phyloP scores from a whole-genome alignment of 148 eudicot species.

The Silene uniflora region DNA sequence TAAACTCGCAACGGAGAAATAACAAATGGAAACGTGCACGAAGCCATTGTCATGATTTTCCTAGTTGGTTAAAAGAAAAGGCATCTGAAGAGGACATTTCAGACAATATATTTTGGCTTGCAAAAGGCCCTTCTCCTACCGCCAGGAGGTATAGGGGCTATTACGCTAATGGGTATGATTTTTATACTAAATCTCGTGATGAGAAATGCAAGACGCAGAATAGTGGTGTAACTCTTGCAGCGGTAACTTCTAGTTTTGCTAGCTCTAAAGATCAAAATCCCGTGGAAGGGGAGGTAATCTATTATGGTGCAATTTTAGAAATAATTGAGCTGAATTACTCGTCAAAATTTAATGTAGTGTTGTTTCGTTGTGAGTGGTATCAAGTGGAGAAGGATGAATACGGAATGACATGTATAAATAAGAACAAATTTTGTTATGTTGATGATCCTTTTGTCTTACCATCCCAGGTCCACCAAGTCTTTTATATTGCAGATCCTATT shows the following conservation, averaged over 20 bases:
- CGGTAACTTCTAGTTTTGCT: conserved; percentile 26
- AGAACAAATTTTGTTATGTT: background rate
- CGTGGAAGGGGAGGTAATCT: conserved; percentile 6
- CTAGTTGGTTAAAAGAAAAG: conserved; percentile 5
- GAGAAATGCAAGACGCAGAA: conserved; percentile 21
- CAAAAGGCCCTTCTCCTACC: conserved; percentile 11
- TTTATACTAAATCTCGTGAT: conserved; percentile 25
- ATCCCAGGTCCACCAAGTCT: conserved; percentile 22
- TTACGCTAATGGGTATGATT: conserved; percentile 24
- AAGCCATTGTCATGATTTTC: background rate
- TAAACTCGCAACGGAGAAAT: background rate
- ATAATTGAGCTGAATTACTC: conserved; percentile 24
- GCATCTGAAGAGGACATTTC: background rate
- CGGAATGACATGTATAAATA: conserved; percentile 10
- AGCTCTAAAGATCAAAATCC: conserved; percentile 28
- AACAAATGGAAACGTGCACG: conserved; percentile 4
- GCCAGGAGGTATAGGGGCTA: conserved; percentile 16
- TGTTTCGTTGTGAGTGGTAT: conserved; percentile 20
- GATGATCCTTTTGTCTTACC: conserved; percentile 20
- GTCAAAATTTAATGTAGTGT: conserved; percentile 16
- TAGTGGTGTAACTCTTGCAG: conserved; percentile 20
- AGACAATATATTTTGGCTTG: conserved; percentile 5
- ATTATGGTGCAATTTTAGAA: conserved; percentile 18
- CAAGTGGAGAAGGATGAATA: conserved; percentile 13
- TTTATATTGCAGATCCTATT: conserved; percentile 8